Evolutionary conservation across 352 stramenopile genomes (phyloP).

Genomic region (Saprolegnia parasitica): DNA sequence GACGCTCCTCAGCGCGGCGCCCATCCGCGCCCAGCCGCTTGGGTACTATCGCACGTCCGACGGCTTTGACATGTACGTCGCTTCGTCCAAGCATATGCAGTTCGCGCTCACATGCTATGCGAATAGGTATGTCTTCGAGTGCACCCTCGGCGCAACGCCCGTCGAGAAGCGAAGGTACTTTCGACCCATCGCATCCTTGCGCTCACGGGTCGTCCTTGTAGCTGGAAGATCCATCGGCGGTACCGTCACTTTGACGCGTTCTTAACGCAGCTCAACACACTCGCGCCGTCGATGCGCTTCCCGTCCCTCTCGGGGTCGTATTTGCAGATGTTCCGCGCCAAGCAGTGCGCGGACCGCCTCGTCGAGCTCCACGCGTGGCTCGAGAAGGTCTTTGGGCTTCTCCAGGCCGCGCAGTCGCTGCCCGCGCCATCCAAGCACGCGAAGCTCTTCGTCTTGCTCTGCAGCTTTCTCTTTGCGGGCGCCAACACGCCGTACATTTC

Average conservation of each 20-base stretch:
- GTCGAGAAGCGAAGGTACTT: conserved; percentile 43
- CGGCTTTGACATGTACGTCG: conserved; percentile 70
- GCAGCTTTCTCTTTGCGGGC: conserved; percentile 64
- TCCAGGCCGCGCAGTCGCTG: conserved; percentile 32
- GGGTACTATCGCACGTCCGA: conserved; percentile 79
- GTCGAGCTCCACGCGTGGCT: conserved; percentile 71
- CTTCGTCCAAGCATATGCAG: not conserved
- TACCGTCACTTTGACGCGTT: conserved; percentile 82
- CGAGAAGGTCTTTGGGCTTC: conserved; percentile 57
- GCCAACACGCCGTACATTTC: conserved; percentile 57
- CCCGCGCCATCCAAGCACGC: not conserved
- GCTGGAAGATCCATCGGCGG: conserved; percentile 81
- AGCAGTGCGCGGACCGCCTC: conserved; percentile 70
- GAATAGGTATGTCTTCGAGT: conserved; percentile 76
- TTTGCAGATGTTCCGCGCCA: conserved; percentile 74
- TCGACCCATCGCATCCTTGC: not conserved
- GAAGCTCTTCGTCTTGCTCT: conserved; percentile 39
- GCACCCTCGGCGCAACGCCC: conserved; percentile 37
- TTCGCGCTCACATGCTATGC: not conserved
- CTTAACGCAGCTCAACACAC: conserved; percentile 51
- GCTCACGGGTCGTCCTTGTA: conserved; percentile 22
- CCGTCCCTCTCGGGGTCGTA: conserved; percentile 68
- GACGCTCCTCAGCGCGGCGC: conserved; percentile 41
- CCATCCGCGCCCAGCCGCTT: conserved; percentile 52
- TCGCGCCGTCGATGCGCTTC: conserved; percentile 52